Evolutionary conservation across 2,329 filamentous ascomycete species (phyloP).

Genomic region (Claviceps humidiphila): DNA sequence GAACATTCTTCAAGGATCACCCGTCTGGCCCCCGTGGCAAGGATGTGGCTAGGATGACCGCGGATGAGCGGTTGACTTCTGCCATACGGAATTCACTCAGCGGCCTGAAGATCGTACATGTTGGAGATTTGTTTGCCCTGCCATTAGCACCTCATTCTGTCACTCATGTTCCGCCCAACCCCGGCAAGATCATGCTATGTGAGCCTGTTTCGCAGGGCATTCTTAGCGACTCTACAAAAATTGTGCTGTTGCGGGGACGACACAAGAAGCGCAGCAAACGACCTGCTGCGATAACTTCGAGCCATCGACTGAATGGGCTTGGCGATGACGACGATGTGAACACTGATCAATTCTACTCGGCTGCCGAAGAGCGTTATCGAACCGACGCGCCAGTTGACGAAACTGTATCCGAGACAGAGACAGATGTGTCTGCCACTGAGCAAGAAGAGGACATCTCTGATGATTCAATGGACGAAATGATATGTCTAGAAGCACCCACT

Average conservation of each 20-base stretch:
- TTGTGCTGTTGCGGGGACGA: conserved; percentile 61
- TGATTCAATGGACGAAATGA: conserved; percentile 86
- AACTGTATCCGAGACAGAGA: conserved; percentile 47
- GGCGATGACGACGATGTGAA: conserved; percentile 59
- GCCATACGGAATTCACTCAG: conserved; percentile 64
- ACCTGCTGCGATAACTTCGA: conserved; percentile 30
- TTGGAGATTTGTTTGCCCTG: conserved; percentile 65
- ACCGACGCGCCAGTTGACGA: conserved; percentile 46
- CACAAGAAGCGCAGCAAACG: conserved; percentile 39
- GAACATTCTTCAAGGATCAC: conserved; percentile 61
- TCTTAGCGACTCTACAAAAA: conserved; percentile 62
- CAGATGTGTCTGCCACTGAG: conserved; percentile 49
- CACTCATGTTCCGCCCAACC: conserved; percentile 71
- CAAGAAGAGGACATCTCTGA: conserved; percentile 70
- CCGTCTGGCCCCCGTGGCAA: conserved; percentile 28
- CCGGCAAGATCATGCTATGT: conserved; percentile 81
- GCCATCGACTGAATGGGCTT: conserved; percentile 39
- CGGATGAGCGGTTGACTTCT: conserved; percentile 46
- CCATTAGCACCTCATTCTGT: conserved; percentile 74
- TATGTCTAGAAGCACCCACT: conserved; percentile 70
- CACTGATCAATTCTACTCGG: conserved; percentile 87
- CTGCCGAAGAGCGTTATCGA: conserved; percentile 63
- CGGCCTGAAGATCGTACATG: conserved; percentile 63
- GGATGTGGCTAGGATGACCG: conserved; percentile 20
- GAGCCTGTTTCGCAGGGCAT: conserved; percentile 88